Conservation (phyloP, 345 rosid species). For the Lenwebbia sp. region DNA sequence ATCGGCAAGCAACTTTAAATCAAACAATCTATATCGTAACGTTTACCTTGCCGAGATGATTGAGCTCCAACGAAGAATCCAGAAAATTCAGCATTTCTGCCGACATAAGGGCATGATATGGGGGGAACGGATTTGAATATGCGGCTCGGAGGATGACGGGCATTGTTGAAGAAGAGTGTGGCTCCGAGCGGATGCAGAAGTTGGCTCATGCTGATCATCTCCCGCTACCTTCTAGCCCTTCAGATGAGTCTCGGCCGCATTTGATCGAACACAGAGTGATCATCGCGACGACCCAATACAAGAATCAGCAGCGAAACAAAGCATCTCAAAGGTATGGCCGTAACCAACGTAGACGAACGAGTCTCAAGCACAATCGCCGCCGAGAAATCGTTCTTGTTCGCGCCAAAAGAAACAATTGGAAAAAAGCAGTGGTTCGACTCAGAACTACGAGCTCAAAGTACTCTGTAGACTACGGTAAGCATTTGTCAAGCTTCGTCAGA, state of each 20-base stretch:
- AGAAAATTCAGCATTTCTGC: not conserved
- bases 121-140: slow-evolving; percentile 6
- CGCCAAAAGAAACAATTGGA: not conserved
- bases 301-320: not conserved
- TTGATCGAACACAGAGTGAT: not conserved
- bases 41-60: slow-evolving; percentile 19
- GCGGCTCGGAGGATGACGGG: not conserved
- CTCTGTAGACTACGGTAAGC: not conserved
- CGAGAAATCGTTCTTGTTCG: not conserved
- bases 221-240: not conserved
- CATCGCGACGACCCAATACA: not conserved
- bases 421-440: not conserved
- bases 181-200: slow-evolving; percentile 5
- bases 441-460: not conserved
- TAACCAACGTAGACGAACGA: not conserved
- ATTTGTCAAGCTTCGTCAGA: not conserved
- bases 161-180: slow-evolving; percentile 1
- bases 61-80: not conserved
- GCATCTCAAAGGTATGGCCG: not conserved
- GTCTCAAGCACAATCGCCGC: not conserved
- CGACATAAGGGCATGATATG: not conserved
- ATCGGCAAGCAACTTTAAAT: not conserved
- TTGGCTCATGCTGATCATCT: slow-evolving; percentile 17
- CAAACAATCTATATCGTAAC: not conserved
- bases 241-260: not conserved